These are phyloP conservation scores for Phytophthora quininea DNA, from an alignment of 352 stramenopile genomes.

Conservation along the genomic window DNA sequence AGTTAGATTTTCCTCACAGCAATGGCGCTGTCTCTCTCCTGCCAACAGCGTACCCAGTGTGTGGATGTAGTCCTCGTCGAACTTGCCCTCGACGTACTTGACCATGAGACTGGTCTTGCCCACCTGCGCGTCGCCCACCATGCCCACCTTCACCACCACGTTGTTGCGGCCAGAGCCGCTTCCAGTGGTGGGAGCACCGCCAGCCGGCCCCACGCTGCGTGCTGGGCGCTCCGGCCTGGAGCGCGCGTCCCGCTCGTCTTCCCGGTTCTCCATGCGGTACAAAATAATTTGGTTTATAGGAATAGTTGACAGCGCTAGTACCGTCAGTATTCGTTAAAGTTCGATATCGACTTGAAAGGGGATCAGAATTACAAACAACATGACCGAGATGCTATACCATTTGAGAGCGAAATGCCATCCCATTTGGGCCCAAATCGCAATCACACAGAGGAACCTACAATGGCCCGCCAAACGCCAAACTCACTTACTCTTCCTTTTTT, in stretches of 20 bases:
- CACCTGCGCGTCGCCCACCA: conserved; percentile 94
- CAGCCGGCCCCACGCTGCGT: conserved; percentile 34
- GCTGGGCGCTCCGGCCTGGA: conserved; percentile 31
- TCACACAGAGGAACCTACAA: background rate
- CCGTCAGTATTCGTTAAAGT: too few species aligned
- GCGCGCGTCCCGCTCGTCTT: conserved; percentile 22
- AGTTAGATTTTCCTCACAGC: background rate
- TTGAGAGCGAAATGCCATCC: background rate
- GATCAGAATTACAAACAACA: background rate
- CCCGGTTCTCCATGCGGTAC: conserved; percentile 20
- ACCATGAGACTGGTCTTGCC: conserved; percentile 97
- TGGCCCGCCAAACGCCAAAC: background rate
- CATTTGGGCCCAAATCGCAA: background rate
- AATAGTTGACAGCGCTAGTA: too few species aligned
- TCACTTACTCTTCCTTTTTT: background rate
- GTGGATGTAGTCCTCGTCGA: conserved; percentile 97
- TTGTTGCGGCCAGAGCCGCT: conserved; percentile 77
- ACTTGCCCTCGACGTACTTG: conserved; percentile 96
- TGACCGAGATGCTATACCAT: background rate
- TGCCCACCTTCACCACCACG: conserved; percentile 92
- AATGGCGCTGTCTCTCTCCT: too few species aligned
- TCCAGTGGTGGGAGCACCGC: conserved; percentile 21
- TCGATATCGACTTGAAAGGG: too few species aligned
- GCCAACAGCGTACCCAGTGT: conserved; percentile 73
- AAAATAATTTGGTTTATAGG: too few species aligned